Percentiles rank a stretch among this genome's conserved stretches.
These are phyloP conservation scores for Herpotrichia juniperi DNA, from an alignment of 2,329 filamentous ascomycete genomes.

Conservation along the genomic window DNA sequence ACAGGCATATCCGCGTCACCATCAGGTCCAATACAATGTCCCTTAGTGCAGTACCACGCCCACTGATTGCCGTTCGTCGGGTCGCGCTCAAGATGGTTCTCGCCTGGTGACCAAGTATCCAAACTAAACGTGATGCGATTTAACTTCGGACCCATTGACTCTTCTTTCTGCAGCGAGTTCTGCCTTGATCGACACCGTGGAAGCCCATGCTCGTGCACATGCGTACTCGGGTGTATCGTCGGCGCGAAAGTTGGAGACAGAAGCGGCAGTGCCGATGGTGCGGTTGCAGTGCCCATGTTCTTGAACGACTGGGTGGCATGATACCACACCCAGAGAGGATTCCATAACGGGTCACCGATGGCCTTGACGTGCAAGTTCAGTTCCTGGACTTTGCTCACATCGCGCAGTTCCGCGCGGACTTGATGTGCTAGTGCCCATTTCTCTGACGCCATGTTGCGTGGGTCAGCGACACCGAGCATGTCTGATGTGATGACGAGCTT, in stretches of 20 bases:
- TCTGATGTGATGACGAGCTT: conserved; percentile 38
- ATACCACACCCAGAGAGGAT: conserved; percentile 48
- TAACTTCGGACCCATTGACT: conserved; percentile 24
- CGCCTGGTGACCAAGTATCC: conserved; percentile 43
- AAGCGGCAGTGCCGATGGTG: neutral
- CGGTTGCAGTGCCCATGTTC: conserved; percentile 23
- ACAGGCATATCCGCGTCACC: conserved; percentile 26
- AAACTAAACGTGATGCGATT: conserved; percentile 40
- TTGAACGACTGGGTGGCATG: conserved; percentile 42
- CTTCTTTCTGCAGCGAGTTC: conserved; percentile 8
- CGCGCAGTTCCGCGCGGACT: conserved; percentile 29
- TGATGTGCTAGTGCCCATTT: conserved; percentile 39
- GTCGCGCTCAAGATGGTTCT: conserved; percentile 39
- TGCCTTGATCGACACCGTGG: neutral
- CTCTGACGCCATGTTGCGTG: conserved; percentile 38
- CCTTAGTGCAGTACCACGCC: conserved; percentile 41
- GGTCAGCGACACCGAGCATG: conserved; percentile 44
- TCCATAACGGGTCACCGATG: conserved; percentile 46
- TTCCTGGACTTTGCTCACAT: conserved; percentile 22
- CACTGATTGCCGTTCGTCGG: conserved; percentile 26
- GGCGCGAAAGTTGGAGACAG: neutral
- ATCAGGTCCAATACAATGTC: conserved; percentile 32
- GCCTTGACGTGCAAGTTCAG: conserved; percentile 40
- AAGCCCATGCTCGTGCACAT: neutral
- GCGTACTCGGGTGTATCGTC: neutral